phyloP scores from a whole-genome alignment of 73 alveolate species.

The Durusdinium trenchii region DNA sequence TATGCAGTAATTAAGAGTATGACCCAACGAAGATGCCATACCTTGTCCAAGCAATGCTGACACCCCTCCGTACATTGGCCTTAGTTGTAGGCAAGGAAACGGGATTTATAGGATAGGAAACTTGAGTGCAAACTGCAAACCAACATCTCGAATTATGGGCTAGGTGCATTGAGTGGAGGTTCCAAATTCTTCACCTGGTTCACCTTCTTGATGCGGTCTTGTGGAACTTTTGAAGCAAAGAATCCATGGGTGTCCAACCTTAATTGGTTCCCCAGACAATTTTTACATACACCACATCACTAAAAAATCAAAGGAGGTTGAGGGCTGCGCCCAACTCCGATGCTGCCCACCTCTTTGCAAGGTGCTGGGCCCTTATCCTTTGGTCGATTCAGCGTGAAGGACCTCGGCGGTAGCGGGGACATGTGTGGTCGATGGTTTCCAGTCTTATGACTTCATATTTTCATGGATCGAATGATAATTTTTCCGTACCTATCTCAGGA shows the following conservation, averaged over 20 bases:
- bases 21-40: not conserved
- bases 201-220: not conserved
- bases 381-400: not conserved
- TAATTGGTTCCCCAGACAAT: not conserved
- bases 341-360: not conserved
- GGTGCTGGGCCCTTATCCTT: not conserved
- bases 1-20: not conserved
- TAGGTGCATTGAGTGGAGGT: not conserved
- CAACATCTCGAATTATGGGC: not conserved
- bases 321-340: not conserved
- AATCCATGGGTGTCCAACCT: slow-evolving; percentile 9
- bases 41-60: not conserved
- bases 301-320: too few species aligned
- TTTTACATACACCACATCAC: too few species aligned
- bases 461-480: too few species aligned
- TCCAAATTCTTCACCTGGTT: not conserved
- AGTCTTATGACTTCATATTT: too few species aligned
- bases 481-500: too few species aligned
- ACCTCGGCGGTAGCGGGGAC: not conserved
- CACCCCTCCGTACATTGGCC: slow-evolving; percentile 11
- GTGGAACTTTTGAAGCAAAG: slow-evolving; percentile 5
- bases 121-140: too few species aligned
- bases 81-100: too few species aligned
- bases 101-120: too few species aligned
- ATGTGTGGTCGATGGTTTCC: too few species aligned